A percentile compares a stretch with the other conserved stretches of the same genome.
Evolutionary conservation across 2,329 filamentous ascomycete genomes (phyloP).

Genomic region (Sarocladium oryzae): DNA sequence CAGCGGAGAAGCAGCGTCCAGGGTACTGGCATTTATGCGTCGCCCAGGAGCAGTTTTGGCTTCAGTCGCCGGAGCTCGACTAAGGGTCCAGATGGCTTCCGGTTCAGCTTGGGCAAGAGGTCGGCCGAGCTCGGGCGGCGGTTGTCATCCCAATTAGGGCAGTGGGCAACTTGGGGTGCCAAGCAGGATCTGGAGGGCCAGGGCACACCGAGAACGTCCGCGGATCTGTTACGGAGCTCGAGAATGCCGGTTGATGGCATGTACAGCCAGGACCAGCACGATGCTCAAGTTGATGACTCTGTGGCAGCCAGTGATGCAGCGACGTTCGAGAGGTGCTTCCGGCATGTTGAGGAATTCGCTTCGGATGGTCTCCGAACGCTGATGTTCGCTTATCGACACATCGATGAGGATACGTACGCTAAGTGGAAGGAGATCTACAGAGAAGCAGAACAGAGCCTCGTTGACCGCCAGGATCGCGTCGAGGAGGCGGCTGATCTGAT

Average conservation of each 20-base stretch:
- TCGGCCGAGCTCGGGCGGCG: constrained; percentile 20
- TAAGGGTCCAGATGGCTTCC: constrained; percentile 19
- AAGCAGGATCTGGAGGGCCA: constrained; percentile 4
- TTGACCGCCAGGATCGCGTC: constrained; percentile 70
- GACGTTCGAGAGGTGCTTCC: constrained; percentile 79
- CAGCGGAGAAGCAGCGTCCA: constrained; percentile 28
- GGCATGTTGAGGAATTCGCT: constrained; percentile 84
- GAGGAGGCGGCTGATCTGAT: constrained; percentile 77
- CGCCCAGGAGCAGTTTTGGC: constrained; percentile 34
- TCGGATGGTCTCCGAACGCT: constrained; percentile 82
- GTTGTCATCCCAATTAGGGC: background rate
- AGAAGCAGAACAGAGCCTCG: constrained; percentile 76
- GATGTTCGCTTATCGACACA: constrained; percentile 72
- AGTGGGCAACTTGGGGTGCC: background rate
- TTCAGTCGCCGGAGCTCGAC: constrained; percentile 22
- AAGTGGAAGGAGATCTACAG: constrained; percentile 73
- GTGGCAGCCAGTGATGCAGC: constrained; percentile 54
- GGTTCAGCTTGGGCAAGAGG: constrained; percentile 22
- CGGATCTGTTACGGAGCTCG: constrained; percentile 1
- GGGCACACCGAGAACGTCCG: background rate
- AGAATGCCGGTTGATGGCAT: constrained; percentile 7
- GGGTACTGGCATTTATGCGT: constrained; percentile 22
- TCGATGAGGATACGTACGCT: constrained; percentile 68
- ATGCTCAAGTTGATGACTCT: constrained; percentile 45
- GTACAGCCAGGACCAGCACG: constrained; percentile 4